Conservation (phyloP, 768 basidiomycete genomes). For the Rhizopogon rudus region DNA sequence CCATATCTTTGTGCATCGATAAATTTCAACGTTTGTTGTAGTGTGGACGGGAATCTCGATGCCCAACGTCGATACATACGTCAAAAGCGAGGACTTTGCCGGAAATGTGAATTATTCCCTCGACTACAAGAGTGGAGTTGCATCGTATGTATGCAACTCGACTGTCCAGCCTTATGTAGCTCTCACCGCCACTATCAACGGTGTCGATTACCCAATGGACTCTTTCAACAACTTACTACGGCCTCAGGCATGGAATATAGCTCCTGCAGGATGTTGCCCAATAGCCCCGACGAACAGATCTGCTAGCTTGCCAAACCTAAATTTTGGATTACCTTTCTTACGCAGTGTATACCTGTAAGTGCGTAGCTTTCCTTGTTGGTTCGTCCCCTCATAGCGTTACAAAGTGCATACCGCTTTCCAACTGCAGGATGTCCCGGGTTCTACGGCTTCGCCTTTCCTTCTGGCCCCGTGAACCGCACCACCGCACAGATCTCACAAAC, state of each 20-base stretch:
- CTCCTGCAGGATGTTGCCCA: not conserved
- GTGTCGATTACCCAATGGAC: constrained; percentile 20
- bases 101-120: not conserved
- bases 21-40: not conserved
- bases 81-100: not conserved
- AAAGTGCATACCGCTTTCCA: constrained; percentile 24
- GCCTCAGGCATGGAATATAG: not conserved
- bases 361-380: not conserved
- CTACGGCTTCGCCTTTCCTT: constrained; percentile 23
- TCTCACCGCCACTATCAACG: constrained; percentile 19
- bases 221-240: constrained; percentile 15
- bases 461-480: constrained; percentile 18
- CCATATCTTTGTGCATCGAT: not conserved
- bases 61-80: not conserved
- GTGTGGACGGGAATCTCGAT: not conserved
- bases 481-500: constrained; percentile 14
- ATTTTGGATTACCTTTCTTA: constrained; percentile 5
- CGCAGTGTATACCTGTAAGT: constrained; percentile 9
- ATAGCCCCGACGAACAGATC: not conserved
- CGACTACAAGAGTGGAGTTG: not conserved
- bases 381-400: not conserved
- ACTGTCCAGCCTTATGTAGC: constrained; percentile 12
- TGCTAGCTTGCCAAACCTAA: not conserved
- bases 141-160: constrained; percentile 15
- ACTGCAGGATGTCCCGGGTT: constrained; percentile 21